Evolutionary conservation across 345 rosid genomes (phyloP), one percentile per base, ranked within the genome.

Genomic region (Euphorbia pulcherrima): DNA sequence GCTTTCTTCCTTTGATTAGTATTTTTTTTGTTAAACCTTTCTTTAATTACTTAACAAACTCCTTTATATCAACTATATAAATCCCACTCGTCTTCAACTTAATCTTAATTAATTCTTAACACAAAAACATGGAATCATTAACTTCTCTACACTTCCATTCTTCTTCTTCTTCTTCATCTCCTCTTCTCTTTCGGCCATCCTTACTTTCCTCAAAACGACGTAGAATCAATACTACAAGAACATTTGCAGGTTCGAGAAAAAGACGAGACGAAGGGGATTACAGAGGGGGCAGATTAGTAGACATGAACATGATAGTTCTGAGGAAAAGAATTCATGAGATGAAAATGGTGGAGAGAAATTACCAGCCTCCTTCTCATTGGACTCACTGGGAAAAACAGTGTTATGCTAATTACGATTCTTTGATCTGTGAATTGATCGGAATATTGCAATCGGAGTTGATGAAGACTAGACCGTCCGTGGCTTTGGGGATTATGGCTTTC

Each of bases 311-410:
- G 93, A 81, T 85, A 18, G 70, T 72, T 33, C 66, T 72, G 1
- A 65, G 75, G 44, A 72, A 59, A 51, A 65, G 70, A 52, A 72
- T 72, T 3, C 70, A 59, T 21, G 75, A 72, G 60, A 72, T 65
- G 53, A 65, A 72, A 51, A 48, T 72, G 30, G 52, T 13, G 4
- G 94, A 90, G 83, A 68, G 85, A 61, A 85, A 83, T 74, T 81
- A 86, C 62, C 86, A 88, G 81, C 85, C 92, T 10, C 89, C 92
- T 4, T 52, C 77, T 18, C 74, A 83, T 7, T 86, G 97, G 97
- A 81, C 80, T 84, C 83, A 79, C 2, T 90, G 92, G 92, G 92
- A 90, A 83, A 86, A 88, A 44, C 87, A 78, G 17, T 83, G 62
- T 30, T 86, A 77, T 46, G 68, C 71, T 26, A 64, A 62, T 59